Percentiles rank a stretch among this genome's conserved stretches.
Conservation (phyloP, 1,139 yeast species). For the Geotrichum restrictum region DNA sequence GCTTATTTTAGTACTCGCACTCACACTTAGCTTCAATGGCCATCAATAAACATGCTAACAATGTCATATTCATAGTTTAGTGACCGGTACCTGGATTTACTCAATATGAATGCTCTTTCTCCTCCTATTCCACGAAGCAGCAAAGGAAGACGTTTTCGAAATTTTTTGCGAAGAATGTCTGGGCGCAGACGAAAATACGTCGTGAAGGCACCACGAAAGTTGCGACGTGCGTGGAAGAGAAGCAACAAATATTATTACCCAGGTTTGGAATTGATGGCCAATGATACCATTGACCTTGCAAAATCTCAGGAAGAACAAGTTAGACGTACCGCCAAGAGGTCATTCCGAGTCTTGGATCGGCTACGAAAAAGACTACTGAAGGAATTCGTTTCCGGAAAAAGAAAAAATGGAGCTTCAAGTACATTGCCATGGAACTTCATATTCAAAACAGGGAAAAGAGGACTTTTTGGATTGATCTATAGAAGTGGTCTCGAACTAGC, state of each 20-base stretch:
- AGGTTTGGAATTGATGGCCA: conserved; percentile 4
- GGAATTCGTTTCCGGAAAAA: not conserved
- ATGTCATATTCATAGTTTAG: too few species aligned
- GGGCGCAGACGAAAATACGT: conserved; percentile 8
- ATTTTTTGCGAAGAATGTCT: not conserved
- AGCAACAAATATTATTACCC: conserved; percentile 14
- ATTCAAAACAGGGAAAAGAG: not conserved
- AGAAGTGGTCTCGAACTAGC: conserved; percentile 2
- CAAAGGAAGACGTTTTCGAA: conserved; percentile 3
- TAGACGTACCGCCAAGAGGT: not conserved
- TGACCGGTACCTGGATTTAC: too few species aligned
- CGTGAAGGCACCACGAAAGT: conserved; percentile 4
- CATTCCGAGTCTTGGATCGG: conserved; percentile 4
- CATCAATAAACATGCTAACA: too few species aligned
- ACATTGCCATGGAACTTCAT: conserved; percentile 2
- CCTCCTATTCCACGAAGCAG: conserved; percentile 17
- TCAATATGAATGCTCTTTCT: not conserved
- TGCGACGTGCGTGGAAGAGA: conserved; percentile 15
- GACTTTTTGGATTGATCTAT: not conserved
- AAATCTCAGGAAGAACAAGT: not conserved
- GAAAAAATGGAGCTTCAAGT: too few species aligned
- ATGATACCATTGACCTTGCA: not conserved
- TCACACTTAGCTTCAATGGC: too few species aligned
- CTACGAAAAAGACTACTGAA: conserved; percentile 4
- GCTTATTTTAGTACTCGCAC: too few species aligned